A percentile compares a stretch with the other conserved stretches of the same genome.
phyloP scores from a whole-genome alignment of 768 basidiomycete species.

The Clitopilus passeckerianus region DNA sequence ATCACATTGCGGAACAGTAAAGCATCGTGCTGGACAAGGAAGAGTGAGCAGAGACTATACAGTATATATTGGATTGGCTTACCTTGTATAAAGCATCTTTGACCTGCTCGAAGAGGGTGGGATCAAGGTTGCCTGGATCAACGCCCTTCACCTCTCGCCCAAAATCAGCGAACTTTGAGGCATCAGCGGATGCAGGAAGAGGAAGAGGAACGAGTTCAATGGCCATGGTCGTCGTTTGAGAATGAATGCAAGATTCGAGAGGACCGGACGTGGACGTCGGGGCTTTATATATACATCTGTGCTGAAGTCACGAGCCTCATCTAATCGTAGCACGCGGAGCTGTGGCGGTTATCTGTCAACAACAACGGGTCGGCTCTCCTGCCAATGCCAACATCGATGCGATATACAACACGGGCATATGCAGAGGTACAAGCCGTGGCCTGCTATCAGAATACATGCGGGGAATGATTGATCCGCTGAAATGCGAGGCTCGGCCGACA shows the following conservation, averaged over 20 bases:
- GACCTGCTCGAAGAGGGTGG: slow-evolving; percentile 63
- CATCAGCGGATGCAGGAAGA: slow-evolving; percentile 67
- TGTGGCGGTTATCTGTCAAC: background rate
- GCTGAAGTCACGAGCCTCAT: background rate
- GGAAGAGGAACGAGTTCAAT: slow-evolving; percentile 65
- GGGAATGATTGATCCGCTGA: background rate
- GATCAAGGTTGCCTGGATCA: slow-evolving; percentile 56
- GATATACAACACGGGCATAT: background rate
- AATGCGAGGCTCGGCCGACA: background rate
- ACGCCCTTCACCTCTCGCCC: slow-evolving; percentile 75
- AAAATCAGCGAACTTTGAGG: slow-evolving; percentile 62
- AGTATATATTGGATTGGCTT: background rate
- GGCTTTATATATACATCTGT: background rate
- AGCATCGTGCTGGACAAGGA: slow-evolving; percentile 50
- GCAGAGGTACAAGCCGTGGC: background rate
- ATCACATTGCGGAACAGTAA: slow-evolving; percentile 70
- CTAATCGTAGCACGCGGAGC: background rate
- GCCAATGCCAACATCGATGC: background rate
- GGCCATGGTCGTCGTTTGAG: slow-evolving; percentile 42
- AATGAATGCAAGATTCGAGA: background rate
- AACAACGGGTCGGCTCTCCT: background rate
- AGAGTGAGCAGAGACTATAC: too few species aligned
- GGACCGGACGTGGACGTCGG: background rate
- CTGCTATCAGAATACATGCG: too few species aligned
- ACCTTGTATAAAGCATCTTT: slow-evolving; percentile 76